A percentile compares a stretch with the other conserved stretches of the same genome.
phyloP scores from a whole-genome alignment of 805 yeast genomes.

The Priceomyces fermenticarens region DNA sequence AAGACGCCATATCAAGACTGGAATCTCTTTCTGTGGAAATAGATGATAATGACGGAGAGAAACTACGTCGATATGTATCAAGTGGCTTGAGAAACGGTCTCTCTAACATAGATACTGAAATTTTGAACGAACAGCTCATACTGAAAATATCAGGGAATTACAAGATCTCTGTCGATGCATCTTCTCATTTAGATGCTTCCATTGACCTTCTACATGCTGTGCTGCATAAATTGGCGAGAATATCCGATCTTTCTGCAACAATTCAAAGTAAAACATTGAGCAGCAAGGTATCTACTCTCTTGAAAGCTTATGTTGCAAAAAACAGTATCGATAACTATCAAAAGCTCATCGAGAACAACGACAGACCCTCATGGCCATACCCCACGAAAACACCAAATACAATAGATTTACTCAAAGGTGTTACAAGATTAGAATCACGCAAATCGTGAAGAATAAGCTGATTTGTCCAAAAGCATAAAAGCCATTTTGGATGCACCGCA shows the following conservation, averaged over 20 bases:
- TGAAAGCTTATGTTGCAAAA: constrained; percentile 19
- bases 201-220: constrained; percentile 38
- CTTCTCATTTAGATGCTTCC: constrained; percentile 19
- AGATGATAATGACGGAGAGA: constrained; percentile 7
- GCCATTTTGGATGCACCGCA: no score
- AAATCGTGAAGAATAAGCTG: neutral
- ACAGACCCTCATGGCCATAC: constrained; percentile 15
- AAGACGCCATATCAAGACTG: constrained; percentile 14
- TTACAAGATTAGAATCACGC: constrained; percentile 15
- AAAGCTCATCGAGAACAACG: neutral
- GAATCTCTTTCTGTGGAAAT: constrained; percentile 11
- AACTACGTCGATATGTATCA: neutral
- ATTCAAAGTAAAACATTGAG: constrained; percentile 16
- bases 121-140: constrained; percentile 14
- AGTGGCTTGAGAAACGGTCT: constrained; percentile 5
- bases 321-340: constrained; percentile 10
- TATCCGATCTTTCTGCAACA: constrained; percentile 19
- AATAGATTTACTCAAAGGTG: constrained; percentile 20
- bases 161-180: constrained; percentile 10
- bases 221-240: constrained; percentile 25
- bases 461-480: no score
- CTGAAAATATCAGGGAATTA: constrained; percentile 9
- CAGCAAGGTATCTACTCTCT: constrained; percentile 16
- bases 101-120: constrained; percentile 9
- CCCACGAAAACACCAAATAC: constrained; percentile 14